phyloP scores from a whole-genome alignment of 2,329 filamentous ascomycete genomes.

The Aureobasidium sp. region DNA sequence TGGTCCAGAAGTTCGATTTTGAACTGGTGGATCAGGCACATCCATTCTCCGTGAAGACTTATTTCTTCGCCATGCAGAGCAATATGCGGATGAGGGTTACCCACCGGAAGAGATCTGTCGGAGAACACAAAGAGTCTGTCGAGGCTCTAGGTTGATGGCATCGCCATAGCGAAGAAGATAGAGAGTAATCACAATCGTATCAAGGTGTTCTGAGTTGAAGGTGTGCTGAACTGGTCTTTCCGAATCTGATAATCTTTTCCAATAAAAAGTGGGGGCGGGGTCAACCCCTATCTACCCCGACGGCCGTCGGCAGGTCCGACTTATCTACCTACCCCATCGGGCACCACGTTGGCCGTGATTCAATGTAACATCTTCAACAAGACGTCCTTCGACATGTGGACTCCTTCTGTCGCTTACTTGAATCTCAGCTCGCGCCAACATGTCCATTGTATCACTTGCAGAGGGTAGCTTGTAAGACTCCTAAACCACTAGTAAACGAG shows the following conservation, averaged over 20 bases:
- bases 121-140: neutral
- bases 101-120: neutral
- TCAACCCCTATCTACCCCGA: neutral
- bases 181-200: neutral
- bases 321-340: neutral
- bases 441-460: conserved; percentile 26
- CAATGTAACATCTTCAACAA: neutral
- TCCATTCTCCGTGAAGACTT: conserved; percentile 13
- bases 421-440: neutral
- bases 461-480: conserved; percentile 18
- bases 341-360: neutral
- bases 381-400: neutral
- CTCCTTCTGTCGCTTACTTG: neutral
- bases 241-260: neutral
- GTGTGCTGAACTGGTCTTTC: neutral
- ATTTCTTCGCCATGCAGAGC: conserved; percentile 19
- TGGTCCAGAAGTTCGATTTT: conserved; percentile 19
- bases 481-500: neutral
- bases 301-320: neutral
- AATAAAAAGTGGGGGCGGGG: neutral
- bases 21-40: conserved; percentile 18
- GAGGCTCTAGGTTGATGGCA: no score
- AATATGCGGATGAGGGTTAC: conserved; percentile 12
- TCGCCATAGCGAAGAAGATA: neutral
- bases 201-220: neutral